These are phyloP conservation scores for Bothriochloa decipiens DNA, from an alignment of 176 grass and related monocot genomes.

Conservation along the genomic window DNA sequence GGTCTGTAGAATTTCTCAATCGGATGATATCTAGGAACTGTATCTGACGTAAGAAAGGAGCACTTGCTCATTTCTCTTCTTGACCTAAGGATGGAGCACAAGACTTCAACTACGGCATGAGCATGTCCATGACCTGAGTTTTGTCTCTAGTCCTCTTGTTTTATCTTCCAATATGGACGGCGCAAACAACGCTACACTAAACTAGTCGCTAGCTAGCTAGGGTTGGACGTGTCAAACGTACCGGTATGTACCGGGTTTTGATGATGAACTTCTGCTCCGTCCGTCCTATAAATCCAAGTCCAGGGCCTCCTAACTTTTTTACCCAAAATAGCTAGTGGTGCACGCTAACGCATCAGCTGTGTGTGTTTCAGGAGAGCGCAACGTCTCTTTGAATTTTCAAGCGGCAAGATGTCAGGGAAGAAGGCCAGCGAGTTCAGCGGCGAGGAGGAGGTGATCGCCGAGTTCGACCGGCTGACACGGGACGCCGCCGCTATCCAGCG, in stretches of 20 bases:
- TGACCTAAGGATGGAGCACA: constrained; percentile 27
- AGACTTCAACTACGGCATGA: constrained; percentile 24
- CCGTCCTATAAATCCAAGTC: background rate
- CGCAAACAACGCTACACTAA: background rate
- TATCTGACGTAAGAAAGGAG: background rate
- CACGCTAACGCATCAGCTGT: background rate
- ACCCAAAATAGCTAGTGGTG: background rate
- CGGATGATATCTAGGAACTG: background rate
- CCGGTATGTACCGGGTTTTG: background rate
- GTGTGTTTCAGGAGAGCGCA: background rate
- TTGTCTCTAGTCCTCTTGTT: background rate
- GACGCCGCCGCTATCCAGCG: constrained; percentile 61
- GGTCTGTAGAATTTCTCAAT: no score
- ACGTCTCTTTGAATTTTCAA: background rate
- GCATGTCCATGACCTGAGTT: background rate
- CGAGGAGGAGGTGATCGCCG: constrained; percentile 59
- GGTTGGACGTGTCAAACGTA: background rate
- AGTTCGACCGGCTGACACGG: constrained; percentile 69
- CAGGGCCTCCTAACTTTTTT: background rate
- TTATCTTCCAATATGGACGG: background rate
- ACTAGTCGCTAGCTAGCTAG: background rate
- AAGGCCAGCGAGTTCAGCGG: constrained; percentile 48
- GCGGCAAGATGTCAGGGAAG: constrained; percentile 42
- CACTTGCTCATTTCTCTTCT: background rate
- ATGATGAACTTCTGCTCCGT: background rate